Evolutionary conservation across 2,329 filamentous ascomycete species (phyloP).

Genomic region (Gremmenia infestans): DNA sequence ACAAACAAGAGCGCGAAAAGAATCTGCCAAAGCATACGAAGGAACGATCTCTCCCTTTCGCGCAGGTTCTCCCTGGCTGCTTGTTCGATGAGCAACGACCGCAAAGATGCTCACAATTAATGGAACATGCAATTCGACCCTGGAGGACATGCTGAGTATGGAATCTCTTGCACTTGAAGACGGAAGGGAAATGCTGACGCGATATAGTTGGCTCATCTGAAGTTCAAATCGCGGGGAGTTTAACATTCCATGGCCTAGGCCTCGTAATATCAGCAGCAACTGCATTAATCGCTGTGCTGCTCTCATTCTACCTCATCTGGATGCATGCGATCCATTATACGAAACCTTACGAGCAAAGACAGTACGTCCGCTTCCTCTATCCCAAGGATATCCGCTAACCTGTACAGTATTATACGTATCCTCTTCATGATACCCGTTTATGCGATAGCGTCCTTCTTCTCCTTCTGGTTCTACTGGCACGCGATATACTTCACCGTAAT

Average conservation of each 20-base stretch:
- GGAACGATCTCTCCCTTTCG: background rate
- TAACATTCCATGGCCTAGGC: slow-evolving; percentile 52
- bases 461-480: slow-evolving; percentile 68
- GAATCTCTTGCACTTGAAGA: background rate
- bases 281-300: slow-evolving; percentile 45
- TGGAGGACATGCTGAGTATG: slow-evolving; percentile 35
- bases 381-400: slow-evolving; percentile 7
- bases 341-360: slow-evolving; percentile 54
- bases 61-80: background rate
- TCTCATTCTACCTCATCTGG: slow-evolving; percentile 53
- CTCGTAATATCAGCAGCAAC: slow-evolving; percentile 46
- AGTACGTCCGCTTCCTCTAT: slow-evolving; percentile 35
- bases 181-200: slow-evolving; percentile 15
- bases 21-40: background rate
- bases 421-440: slow-evolving; percentile 86
- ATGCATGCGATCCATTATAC: slow-evolving; percentile 58
- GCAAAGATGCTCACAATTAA: slow-evolving; percentile 23
- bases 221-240: slow-evolving; percentile 39
- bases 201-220: slow-evolving; percentile 36
- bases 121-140: slow-evolving; percentile 31
- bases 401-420: slow-evolving; percentile 71
- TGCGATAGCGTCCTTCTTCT: slow-evolving; percentile 66
- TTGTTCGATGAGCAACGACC: slow-evolving; percentile 17
- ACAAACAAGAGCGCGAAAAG: background rate
- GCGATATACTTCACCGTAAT: slow-evolving; percentile 78